phyloP scores from a whole-genome alignment of 2,329 filamentous ascomycete genomes.

The Pseudovirgaria hyperparasitica region DNA sequence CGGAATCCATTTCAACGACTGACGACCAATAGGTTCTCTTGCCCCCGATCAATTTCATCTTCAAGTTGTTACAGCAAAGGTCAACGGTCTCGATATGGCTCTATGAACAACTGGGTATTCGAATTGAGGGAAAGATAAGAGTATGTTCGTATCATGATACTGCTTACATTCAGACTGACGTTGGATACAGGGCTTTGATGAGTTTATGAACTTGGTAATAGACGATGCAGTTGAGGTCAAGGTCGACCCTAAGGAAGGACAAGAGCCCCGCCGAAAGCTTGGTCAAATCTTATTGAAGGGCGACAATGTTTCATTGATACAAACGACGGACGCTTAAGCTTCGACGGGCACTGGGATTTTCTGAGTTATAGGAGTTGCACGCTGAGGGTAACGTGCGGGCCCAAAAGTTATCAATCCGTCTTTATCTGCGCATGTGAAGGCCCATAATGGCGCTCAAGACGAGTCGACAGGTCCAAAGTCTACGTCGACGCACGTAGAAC shows the following conservation, averaged over 20 bases:
- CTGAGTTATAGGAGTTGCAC: too few species aligned
- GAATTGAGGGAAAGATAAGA: slow-evolving; percentile 93
- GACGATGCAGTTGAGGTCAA: slow-evolving; percentile 92
- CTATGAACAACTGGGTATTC: slow-evolving; percentile 86
- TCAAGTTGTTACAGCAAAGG: slow-evolving; percentile 78
- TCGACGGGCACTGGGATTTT: too few species aligned
- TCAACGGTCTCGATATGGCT: slow-evolving; percentile 89
- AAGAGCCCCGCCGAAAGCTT: slow-evolving; percentile 64
- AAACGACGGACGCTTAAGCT: too few species aligned
- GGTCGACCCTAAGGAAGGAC: slow-evolving; percentile 67
- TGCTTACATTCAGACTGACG: slow-evolving; percentile 7
- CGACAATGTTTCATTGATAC: slow-evolving; percentile 77
- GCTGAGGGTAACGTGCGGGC: too few species aligned
- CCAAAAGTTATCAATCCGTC: too few species aligned
- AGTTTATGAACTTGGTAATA: slow-evolving; percentile 98
- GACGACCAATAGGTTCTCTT: slow-evolving; percentile 54
- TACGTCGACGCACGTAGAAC: slow-evolving; percentile 22
- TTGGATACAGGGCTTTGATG: slow-evolving; percentile 72
- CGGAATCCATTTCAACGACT: too few species aligned
- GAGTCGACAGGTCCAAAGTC: too few species aligned
- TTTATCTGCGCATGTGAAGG: too few species aligned
- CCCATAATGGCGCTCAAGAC: too few species aligned
- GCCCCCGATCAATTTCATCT: slow-evolving; percentile 77
- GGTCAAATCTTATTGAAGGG: slow-evolving; percentile 88
- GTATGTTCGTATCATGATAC: too few species aligned